A percentile compares a stretch with the other conserved stretches of the same genome.
phyloP scores from a whole-genome alignment of 129 eudicot species.

The Flaveria sonorensis region DNA sequence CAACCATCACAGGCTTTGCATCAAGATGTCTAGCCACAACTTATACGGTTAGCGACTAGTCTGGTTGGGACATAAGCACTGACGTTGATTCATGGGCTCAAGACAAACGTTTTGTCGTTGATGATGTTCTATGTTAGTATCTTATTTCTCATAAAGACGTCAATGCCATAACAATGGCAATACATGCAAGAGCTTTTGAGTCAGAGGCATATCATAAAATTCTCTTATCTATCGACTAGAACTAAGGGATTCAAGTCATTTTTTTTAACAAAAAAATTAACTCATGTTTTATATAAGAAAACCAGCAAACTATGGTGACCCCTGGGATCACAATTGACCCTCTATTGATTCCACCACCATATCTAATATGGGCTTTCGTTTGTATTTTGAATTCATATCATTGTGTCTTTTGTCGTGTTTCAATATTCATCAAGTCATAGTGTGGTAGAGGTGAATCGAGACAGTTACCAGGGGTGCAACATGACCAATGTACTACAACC shows the following conservation, averaged over 20 bases:
- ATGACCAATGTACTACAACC: conserved; percentile 56
- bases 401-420: conserved; percentile 42
- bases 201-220: no score
- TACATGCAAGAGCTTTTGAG: no score
- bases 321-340: no score
- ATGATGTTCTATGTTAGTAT: conserved; percentile 69
- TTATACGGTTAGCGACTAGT: conserved; percentile 64
- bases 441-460: conserved; percentile 51
- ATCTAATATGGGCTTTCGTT: no score
- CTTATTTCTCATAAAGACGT: not conserved
- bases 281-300: no score
- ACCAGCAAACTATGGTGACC: no score
- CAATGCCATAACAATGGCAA: not conserved
- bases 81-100: conserved; percentile 63
- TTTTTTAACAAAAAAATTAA: no score
- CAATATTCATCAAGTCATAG: conserved; percentile 62
- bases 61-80: conserved; percentile 93
- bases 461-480: conserved; percentile 57
- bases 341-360: no score
- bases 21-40: conserved; percentile 55
- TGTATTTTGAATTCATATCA: not conserved
- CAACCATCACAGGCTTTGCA: conserved; percentile 29
- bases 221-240: no score
- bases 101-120: conserved; percentile 64
- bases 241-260: no score